These are phyloP conservation scores for Mortierella hygrophila DNA, from an alignment of 192 early-diverging fungal genomes.

Conservation along the genomic window DNA sequence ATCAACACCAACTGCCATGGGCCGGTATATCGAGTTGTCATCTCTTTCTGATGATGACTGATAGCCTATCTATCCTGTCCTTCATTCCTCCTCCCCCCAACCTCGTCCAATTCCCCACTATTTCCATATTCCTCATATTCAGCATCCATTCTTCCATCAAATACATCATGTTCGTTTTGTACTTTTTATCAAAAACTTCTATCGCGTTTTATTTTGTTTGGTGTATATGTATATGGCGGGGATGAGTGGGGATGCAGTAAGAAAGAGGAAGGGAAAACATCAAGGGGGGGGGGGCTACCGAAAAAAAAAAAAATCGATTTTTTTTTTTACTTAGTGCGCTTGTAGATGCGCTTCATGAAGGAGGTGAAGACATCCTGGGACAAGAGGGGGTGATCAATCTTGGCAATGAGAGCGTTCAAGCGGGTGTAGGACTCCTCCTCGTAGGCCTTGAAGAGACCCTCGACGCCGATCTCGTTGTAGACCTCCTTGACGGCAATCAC, in stretches of 20 bases:
- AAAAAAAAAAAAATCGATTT: neutral
- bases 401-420: conserved; percentile 80
- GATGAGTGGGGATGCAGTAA: neutral
- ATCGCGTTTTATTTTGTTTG: neutral
- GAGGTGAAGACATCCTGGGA: conserved; percentile 88
- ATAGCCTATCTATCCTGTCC: neutral
- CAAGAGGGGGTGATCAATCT: conserved; percentile 85
- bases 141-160: too few species aligned
- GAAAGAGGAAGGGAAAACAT: neutral
- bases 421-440: conserved; percentile 88
- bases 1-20: conserved; percentile 34
- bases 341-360: conserved; percentile 98
- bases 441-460: conserved; percentile 85
- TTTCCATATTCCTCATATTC: too few species aligned
- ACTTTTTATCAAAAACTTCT: neutral
- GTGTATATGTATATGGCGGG: neutral
- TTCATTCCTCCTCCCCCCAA: neutral
- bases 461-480: conserved; percentile 85
- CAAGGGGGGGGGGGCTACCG: neutral
- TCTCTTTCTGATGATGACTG: conserved; percentile 21
- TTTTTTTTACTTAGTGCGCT: conserved; percentile 82
- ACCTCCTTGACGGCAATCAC: conserved; percentile 88
- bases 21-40: conserved; percentile 37
- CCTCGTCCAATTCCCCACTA: too few species aligned
- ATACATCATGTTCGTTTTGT: neutral